phyloP scores from a whole-genome alignment of 495 filamentous ascomycete species.

The Neurospora sp. region DNA sequence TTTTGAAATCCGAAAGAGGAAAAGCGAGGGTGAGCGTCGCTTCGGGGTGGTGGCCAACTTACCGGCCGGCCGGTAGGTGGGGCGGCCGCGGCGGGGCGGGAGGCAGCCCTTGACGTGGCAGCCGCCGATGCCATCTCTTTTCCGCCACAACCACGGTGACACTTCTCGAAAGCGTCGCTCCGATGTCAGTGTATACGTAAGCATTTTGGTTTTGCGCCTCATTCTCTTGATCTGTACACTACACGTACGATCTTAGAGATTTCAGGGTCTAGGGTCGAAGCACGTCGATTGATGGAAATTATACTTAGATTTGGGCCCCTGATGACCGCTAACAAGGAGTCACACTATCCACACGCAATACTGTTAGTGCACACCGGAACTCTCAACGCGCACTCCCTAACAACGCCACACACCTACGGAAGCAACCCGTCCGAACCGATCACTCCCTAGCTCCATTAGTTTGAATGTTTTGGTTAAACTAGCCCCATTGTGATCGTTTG shows the following conservation, averaged over 20 bases:
- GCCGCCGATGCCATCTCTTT: neutral
- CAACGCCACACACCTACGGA: neutral
- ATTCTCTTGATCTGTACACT: neutral
- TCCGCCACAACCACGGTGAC: neutral
- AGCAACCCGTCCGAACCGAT: neutral
- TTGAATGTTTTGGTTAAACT: neutral
- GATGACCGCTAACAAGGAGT: neutral
- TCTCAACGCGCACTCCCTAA: neutral
- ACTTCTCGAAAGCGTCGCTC: neutral
- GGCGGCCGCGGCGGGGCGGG: neutral
- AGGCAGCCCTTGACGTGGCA: conserved; percentile 12
- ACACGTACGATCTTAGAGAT: too few relatives aligned
- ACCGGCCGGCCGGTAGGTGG: neutral
- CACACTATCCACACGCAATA: neutral
- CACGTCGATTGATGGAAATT: neutral
- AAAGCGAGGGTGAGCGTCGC: neutral
- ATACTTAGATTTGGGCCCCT: neutral
- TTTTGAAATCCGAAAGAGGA: neutral
- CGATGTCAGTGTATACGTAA: neutral
- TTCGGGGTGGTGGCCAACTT: neutral
- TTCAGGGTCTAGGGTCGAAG: neutral
- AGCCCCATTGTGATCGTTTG: neutral
- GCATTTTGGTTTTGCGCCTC: neutral
- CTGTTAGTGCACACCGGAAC: neutral
- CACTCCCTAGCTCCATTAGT: neutral